Evolutionary conservation across 495 filamentous ascomycete genomes (phyloP), one percentile per base, ranked within the genome.

Genomic region (Tuber magnatum): DNA sequence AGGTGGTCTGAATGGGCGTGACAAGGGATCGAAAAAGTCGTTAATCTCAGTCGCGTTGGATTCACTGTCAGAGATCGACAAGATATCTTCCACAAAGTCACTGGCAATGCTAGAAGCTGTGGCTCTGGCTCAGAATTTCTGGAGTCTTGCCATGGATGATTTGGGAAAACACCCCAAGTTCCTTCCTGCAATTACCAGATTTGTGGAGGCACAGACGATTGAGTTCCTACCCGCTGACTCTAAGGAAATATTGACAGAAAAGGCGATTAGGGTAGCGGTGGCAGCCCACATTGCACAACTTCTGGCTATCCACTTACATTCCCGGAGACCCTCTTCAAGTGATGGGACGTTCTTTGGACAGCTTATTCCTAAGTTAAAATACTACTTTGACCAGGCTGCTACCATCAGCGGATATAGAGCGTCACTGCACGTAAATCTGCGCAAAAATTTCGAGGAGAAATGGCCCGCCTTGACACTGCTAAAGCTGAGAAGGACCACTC

Each of bases 221-320:
- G 80, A 88, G 80, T 77, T 87, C 72, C 70, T 84, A 65, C 84
- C 84, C 61, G 77, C 83, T 43, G 86, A 86, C 76, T 75, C 84
- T n/a, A 81, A 79, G 70, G 80, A 85, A 83, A 75, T 85, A 81
- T 81, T 83, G 82, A 84, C 81, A 77, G 86, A 85, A 86, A 86
- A 72, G 86, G 86, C 72, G 84, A 89, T 77, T 87, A 91, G 78
- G 90, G 90, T 51, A 87, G 91, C 78, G 70, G 91, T 94, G 76
- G 92, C 92, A 9, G 91, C 93, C 28, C 90, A 92, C 75, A 89
- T 95, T 74, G 92, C 92, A 28, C 92, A 97, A 79, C 90, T 97
- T 70, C 89, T 97, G 68, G 91, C 94, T n/a, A 93, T 98, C 86
- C 93, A 94, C 83, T 84, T 97, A 32, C 94, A 97, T 83, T 89